phyloP scores from a whole-genome alignment of 2,329 filamentous ascomycete genomes.

The Triangularia verruculosa region DNA sequence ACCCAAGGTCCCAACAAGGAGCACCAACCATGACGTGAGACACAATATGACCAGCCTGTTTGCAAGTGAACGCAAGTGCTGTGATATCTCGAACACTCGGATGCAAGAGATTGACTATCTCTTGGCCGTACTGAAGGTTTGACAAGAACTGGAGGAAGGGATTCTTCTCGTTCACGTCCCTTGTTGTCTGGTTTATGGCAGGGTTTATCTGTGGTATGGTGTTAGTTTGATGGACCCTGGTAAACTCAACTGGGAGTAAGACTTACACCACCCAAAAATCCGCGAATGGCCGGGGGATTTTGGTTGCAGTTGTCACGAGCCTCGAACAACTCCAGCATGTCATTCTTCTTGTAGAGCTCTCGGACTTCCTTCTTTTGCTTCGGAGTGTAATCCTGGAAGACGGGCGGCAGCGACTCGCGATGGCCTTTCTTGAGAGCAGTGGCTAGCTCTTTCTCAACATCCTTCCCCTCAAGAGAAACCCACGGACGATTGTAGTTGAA shows the following conservation, averaged over 20 bases:
- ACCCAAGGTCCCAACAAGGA: too few species aligned
- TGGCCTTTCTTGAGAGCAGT: background rate
- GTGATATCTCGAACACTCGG: slow-evolving; percentile 21
- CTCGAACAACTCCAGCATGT: background rate
- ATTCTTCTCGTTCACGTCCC: background rate
- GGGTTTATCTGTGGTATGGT: background rate
- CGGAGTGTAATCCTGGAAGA: background rate
- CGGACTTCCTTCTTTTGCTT: background rate
- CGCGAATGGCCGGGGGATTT: background rate
- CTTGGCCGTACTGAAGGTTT: slow-evolving; percentile 9
- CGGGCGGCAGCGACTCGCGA: background rate
- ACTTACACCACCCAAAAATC: background rate
- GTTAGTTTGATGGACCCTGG: background rate
- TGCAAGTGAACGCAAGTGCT: slow-evolving; percentile 19
- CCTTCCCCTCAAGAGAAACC: background rate
- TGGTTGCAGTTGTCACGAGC: background rate
- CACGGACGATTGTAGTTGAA: slow-evolving; percentile 9
- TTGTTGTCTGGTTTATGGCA: background rate
- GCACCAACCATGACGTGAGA: background rate
- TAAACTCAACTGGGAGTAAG: background rate
- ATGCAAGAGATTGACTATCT: slow-evolving; percentile 5
- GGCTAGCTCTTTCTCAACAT: background rate
- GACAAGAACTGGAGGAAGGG: slow-evolving; percentile 8
- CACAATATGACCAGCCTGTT: background rate
- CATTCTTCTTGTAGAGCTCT: background rate